Conservation (phyloP, 306 rosid species). For the Acacia melanoxylon region DNA sequence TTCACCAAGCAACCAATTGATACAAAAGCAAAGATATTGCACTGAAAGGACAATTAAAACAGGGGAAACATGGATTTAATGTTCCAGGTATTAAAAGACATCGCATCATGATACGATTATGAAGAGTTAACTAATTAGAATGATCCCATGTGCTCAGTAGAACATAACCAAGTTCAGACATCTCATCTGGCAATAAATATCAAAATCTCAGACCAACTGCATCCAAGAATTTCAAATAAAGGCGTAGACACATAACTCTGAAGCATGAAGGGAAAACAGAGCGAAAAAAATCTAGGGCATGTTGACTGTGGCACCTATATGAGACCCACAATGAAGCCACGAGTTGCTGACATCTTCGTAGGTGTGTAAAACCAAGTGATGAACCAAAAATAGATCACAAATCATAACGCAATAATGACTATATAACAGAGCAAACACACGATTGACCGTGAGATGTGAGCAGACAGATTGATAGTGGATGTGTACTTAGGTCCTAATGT, state of each 20-base stretch:
- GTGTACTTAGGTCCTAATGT: too few relatives aligned
- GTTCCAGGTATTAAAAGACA: background rate
- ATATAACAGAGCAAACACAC: too few relatives aligned
- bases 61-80: background rate
- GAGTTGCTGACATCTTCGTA: background rate
- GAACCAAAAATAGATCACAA: too few relatives aligned
- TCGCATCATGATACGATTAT: background rate
- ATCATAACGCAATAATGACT: too few relatives aligned
- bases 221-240: background rate
- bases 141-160: background rate
- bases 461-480: too few relatives aligned
- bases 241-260: too few relatives aligned
- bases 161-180: conserved; percentile 1
- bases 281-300: background rate
- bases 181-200: background rate
- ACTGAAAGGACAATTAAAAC: background rate
- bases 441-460: too few relatives aligned
- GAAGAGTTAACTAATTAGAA: background rate
- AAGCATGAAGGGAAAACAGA: background rate
- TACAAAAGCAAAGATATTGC: background rate
- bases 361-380: background rate
- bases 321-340: background rate
- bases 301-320: background rate
- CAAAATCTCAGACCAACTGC: background rate
- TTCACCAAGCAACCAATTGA: background rate